phyloP scores from a whole-genome alignment of 345 rosid species.

The Euphorbia lathyris region DNA sequence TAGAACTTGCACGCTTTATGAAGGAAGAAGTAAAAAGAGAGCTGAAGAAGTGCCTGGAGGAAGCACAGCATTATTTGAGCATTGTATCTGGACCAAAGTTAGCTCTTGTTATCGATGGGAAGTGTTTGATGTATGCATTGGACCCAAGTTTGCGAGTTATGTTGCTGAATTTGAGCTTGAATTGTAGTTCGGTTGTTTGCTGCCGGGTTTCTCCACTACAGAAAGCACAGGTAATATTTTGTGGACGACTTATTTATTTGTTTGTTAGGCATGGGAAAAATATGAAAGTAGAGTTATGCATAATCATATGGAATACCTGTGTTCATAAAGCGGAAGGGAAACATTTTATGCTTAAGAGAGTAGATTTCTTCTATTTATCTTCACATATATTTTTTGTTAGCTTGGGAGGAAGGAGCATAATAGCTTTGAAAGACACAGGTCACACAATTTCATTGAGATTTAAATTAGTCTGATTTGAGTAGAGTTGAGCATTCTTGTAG shows the following conservation, averaged over 20 bases:
- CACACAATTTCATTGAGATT: neutral
- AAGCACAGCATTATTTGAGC: slow-evolving; percentile 61
- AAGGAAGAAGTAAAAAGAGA: slow-evolving; percentile 79
- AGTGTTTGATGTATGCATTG: slow-evolving; percentile 94
- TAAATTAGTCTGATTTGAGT: neutral
- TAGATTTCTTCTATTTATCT: neutral
- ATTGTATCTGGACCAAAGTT: slow-evolving; percentile 71
- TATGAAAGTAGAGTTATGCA: neutral
- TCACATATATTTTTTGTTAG: neutral
- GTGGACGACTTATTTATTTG: slow-evolving; percentile 15
- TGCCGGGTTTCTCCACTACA: slow-evolving; percentile 99
- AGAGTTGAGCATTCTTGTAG: neutral
- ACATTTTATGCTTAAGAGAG: neutral
- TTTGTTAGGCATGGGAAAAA: neutral
- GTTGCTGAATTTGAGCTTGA: slow-evolving; percentile 90
- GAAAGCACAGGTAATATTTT: slow-evolving; percentile 83
- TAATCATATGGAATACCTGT: neutral
- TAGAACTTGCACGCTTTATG: slow-evolving; percentile 82
- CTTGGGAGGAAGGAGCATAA: neutral
- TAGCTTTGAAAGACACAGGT: neutral
- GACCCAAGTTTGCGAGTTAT: slow-evolving; percentile 81
- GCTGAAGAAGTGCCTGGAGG: slow-evolving; percentile 75
- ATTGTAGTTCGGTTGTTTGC: slow-evolving; percentile 94
- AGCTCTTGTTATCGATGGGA: slow-evolving; percentile 89
- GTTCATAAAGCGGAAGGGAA: neutral